Base-by-base conservation (phyloP, 257 asterid species). In the Salvia rosmarinus region DNA sequence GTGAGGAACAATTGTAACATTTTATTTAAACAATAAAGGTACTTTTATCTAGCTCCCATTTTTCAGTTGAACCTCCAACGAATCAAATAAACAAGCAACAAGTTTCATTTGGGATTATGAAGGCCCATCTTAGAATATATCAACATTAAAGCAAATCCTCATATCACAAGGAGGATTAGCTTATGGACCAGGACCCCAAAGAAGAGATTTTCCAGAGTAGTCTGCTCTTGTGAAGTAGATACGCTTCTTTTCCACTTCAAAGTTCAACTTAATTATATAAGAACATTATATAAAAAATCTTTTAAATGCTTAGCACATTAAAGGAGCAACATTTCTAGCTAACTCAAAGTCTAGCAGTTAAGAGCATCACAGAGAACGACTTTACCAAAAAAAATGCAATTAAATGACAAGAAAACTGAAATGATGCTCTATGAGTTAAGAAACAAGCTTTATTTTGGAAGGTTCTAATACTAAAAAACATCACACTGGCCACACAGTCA, bases 11-110 rank as follows among this genome's bases (percentile, higher is more conserved):
- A 84, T 68, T 28, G 73, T 77, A 81, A 80, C 82, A 79, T 83
- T 85, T 47, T 43, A 58, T 1, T 25, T 25, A 71, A 47, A 60
- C 70, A 54, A 65, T n/a, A 35, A 72, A 66, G 81, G 84, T 62
- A 77, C 64, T 83, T 71, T 75, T 83, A 80, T 78, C 81, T 70
- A 85, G 73, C 81, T 82, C 72, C 83, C 83, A 75, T 54, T 10
- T 46, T 73, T 21, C 42, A 77, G 80, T 58, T 78, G 67, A 56
- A 86, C 87, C 86, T 85, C 76, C 86, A 77, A 78, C 80, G 83
- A 82, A 85, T 82, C 88, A 84, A 87, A 78, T 83, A 82, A 80
- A 77, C 82, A 73, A 54, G 16, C 23, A 62, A 51, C 4, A 51
- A 23, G 67, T 6, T 73, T 74, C 30, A 68, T 65, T 77, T 70